Base-by-base conservation (phyloP, 2,329 filamentous ascomycete species). In the Stachybotrys chlorohalonatus region DNA sequence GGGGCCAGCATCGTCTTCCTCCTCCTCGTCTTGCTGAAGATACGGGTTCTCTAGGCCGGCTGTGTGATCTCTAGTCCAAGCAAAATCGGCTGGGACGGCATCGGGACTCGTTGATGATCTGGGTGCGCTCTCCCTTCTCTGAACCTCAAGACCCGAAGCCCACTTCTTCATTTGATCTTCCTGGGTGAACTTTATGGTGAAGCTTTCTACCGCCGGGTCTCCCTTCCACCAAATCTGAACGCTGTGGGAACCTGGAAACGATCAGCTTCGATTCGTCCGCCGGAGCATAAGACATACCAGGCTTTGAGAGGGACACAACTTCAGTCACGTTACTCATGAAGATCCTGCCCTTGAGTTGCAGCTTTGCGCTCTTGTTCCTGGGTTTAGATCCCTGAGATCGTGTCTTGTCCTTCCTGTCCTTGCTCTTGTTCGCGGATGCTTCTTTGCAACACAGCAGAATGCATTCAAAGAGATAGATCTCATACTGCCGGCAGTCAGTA, bases 251-350 rank as follows among this genome's bases (percentile, higher is more conserved):
- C 90, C 91, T 94, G 63, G 11, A 52, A 47, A 60, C 75, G 63
- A 73, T 69, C 55, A 49, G 16, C 24, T 24, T 24, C 24, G 42
- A 49, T 47, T 39, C 42, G 7, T 13, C 54, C 48, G 58, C 46
- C 60, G 56, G 46, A 39, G 5, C 0, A 5, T 0, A 30, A 13
- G 30, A 67, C 81, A 67, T 82, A 95, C 92, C 91, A 71, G 90
- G 89, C 70, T 92, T 96, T 52, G 87, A 85, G 56, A 94, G 78
- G 16, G 88, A 92, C 47, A 96, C 78, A n/a, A 96, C 86, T 69
- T 96, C 90, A 46, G 92, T 97, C 54, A 99, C 93, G 66, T 99
- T 99, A 62, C 92, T 91, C 92, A 99, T 97, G 74, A 96, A 97
- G 64, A 99, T 99, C 52, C 94, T 85, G 46, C 94, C 94, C 72